These are phyloP conservation scores for Paraconiothyrium brasiliense DNA, from an alignment of 2,329 filamentous ascomycete species.

Conservation along the genomic window DNA sequence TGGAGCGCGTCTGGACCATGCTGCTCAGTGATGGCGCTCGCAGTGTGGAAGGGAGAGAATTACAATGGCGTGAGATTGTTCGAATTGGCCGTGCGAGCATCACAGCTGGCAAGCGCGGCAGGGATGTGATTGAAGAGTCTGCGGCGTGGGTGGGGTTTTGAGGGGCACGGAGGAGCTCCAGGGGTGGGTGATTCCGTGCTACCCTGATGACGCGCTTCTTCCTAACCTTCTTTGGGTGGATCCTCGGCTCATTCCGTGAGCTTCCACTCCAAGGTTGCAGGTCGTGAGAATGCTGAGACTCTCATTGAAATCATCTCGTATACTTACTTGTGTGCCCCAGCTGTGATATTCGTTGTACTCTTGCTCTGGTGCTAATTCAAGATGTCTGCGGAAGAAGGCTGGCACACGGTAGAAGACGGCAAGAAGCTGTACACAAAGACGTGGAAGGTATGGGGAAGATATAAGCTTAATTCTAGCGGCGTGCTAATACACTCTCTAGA, in stretches of 20 bases:
- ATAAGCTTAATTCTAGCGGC: conserved; percentile 2
- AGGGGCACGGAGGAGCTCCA: not conserved
- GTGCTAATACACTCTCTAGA: conserved; percentile 52
- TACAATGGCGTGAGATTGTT: conserved; percentile 22
- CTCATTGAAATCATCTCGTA: not conserved
- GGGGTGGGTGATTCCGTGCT: not conserved
- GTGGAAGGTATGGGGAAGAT: conserved; percentile 59
- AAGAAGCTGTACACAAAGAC: conserved; percentile 68
- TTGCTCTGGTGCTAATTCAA: conserved; percentile 5
- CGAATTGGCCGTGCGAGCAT: conserved; percentile 16
- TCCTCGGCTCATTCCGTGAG: conserved; percentile 11
- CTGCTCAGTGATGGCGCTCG: conserved; percentile 33
- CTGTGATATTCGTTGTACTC: not conserved
- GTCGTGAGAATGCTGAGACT: not conserved
- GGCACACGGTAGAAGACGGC: conserved; percentile 62
- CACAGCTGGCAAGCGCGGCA: conserved; percentile 12
- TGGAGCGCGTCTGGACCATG: conserved; percentile 43
- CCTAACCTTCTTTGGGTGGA: conserved; percentile 13
- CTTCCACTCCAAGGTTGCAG: not conserved
- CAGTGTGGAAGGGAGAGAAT: conserved; percentile 25
- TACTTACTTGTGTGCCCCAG: not conserved
- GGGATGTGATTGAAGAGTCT: conserved; percentile 17
- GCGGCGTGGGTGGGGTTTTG: conserved; percentile 6
- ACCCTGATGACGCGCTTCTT: conserved; percentile 6
- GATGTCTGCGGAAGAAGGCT: conserved; percentile 61